A percentile compares a stretch with the other conserved stretches of the same genome.
Evolutionary conservation across 2,329 filamentous ascomycete genomes (phyloP).

Genomic region (Neophaeococcomyces aloes): DNA sequence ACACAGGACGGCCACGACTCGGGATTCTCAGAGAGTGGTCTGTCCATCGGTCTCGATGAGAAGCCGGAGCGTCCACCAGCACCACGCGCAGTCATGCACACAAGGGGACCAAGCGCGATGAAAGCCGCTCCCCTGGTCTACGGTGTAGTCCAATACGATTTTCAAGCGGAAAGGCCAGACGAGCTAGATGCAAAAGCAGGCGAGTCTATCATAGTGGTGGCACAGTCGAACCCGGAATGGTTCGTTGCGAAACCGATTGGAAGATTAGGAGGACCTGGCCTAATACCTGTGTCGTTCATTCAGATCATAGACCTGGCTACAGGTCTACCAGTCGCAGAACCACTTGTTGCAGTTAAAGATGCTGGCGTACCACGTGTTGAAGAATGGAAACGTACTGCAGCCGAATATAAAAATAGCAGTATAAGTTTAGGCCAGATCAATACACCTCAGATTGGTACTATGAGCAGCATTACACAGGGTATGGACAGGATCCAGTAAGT

Average conservation of each 20-base stretch:
- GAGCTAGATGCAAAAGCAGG: slow-evolving; percentile 91
- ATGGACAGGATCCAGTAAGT: slow-evolving; percentile 63
- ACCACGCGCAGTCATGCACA: slow-evolving; percentile 26
- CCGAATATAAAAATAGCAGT: slow-evolving; percentile 98
- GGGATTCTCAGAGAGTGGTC: slow-evolving; percentile 59
- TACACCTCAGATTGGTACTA: slow-evolving; percentile 19
- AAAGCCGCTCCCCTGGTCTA: slow-evolving; percentile 80
- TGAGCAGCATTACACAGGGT: slow-evolving; percentile 53
- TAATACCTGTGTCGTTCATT: slow-evolving; percentile 94
- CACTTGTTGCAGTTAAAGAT: slow-evolving; percentile 71
- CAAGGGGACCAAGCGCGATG: slow-evolving; percentile 34
- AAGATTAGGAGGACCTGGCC: slow-evolving; percentile 80
- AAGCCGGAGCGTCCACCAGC: slow-evolving; percentile 29
- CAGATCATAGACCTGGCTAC: slow-evolving; percentile 91
- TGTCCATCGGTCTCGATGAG: slow-evolving; percentile 24
- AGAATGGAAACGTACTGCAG: slow-evolving; percentile 99
- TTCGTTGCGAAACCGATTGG: slow-evolving; percentile 99
- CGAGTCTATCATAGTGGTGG: slow-evolving; percentile 96
- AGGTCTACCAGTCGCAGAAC: slow-evolving; percentile 69
- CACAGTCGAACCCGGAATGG: slow-evolving; percentile 97
- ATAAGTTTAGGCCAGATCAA: slow-evolving; percentile 92
- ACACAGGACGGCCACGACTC: slow-evolving; percentile 72
- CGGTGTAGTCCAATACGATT: slow-evolving; percentile 93
- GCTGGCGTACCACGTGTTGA: slow-evolving; percentile 91
- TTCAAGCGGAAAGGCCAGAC: slow-evolving; percentile 87